Evolutionary conservation across 164 flowering plant genomes (phyloP), one percentile per base, ranked within the genome.

Genomic region (Annona squamosa): DNA sequence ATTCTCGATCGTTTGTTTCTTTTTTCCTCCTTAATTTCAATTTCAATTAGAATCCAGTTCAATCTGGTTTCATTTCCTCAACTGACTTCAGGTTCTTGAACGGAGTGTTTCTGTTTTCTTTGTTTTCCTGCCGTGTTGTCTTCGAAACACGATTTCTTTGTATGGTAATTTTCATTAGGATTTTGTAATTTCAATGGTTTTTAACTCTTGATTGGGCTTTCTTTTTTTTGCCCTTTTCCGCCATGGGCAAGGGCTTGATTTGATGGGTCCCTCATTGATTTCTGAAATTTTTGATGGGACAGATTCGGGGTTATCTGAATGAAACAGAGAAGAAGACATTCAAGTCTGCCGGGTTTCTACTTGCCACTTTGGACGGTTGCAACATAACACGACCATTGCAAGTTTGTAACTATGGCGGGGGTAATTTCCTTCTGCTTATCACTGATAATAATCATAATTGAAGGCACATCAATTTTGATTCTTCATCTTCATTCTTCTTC

Each of bases 381-480:
- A 52, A 52, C 13, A 10, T 52, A 7, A 2, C 13, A 9, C 59
- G 3, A 9, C 59, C 9, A 0, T 9, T 13, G 0, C 10, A 65
- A 63, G 69, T 41, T 67, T 57, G 61, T 68, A 44, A 59, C 67
- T 52, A 68, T 73, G 74, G 16, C 77, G 26, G 44, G 74, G 76
- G 79, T 77, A 73, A 41, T 46, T 3, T 3, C 44, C 1, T 37
- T 16, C 56, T 12, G 5, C 41, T 59, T 17, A 16, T 61, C 62
- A 16, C 9, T 4, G 66, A 46, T 62, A 18, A 5, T 4, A 57
- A 41, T 26, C 37, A 26, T 26, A 26, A 26, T 26, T 26, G 37
- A 26, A 26, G 37, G 0, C 37, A 26, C 37, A 26, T 26, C 37
- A 26, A 26, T 26, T 26, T 26, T 26, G 0, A 26, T 26, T 26